A percentile compares a stretch with the other conserved stretches of the same genome.
phyloP scores from a whole-genome alignment of 345 rosid species.

The Eucalyptus globulus region DNA sequence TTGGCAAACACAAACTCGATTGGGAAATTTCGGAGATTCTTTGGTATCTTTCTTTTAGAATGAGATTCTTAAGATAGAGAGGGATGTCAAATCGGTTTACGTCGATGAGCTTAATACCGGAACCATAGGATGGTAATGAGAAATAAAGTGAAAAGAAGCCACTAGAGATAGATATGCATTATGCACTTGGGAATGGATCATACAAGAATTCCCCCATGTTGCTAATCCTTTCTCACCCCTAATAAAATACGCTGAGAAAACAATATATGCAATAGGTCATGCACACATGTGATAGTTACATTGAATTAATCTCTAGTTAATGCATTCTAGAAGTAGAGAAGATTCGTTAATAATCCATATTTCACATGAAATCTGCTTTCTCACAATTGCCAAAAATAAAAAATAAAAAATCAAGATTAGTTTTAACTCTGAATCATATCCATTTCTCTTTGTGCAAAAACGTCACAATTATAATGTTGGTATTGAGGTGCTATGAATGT shows the following conservation, averaged over 20 bases:
- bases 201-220: neutral
- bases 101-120: neutral
- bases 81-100: neutral
- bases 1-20: neutral
- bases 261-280: neutral
- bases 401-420: neutral
- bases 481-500: neutral
- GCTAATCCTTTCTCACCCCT: neutral
- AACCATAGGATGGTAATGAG: neutral
- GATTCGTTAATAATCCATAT: neutral
- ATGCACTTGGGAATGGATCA: neutral
- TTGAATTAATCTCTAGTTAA: neutral
- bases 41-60: neutral
- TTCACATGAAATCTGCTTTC: neutral
- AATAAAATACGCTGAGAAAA: neutral
- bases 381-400: neutral
- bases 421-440: neutral
- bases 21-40: neutral
- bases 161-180: neutral
- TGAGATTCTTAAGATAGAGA: neutral
- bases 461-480: neutral
- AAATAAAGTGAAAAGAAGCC: neutral
- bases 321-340: neutral
- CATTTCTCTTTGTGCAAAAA: neutral
- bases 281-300: neutral